Conservation (phyloP, 495 filamentous ascomycete genomes). For the Penicillium longicatenatum region DNA sequence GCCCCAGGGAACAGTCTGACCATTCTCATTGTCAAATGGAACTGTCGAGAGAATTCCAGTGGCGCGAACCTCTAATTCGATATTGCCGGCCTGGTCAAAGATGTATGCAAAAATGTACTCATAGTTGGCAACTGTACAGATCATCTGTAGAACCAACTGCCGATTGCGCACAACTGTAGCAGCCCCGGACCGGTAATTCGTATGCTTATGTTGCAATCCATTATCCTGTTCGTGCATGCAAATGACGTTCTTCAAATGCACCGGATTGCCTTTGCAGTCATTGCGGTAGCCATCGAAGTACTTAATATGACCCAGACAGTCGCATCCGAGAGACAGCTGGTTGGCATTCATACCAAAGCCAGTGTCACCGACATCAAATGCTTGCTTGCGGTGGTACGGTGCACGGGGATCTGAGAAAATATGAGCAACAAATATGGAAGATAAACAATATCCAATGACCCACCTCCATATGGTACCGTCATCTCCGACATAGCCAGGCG, state of each 20-base stretch:
- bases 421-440: not conserved
- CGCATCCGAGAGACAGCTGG: constrained; percentile 66
- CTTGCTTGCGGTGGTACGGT: constrained; percentile 68
- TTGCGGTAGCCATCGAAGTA: constrained; percentile 62
- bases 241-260: constrained; percentile 58
- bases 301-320: constrained; percentile 68
- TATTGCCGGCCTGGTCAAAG: constrained; percentile 81
- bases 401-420: constrained; percentile 60
- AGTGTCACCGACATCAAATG: constrained; percentile 70
- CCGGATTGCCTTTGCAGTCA: constrained; percentile 56
- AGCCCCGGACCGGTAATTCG: constrained; percentile 63
- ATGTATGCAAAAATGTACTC: constrained; percentile 84
- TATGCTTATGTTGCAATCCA: constrained; percentile 67
- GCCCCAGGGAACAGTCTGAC: constrained; percentile 70
- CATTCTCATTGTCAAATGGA: constrained; percentile 63
- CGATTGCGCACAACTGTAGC: constrained; percentile 62
- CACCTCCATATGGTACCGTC: constrained; percentile 62
- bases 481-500: constrained; percentile 72
- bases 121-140: constrained; percentile 80
- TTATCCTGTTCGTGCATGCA: constrained; percentile 72
- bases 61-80: constrained; percentile 79
- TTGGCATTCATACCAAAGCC: constrained; percentile 68
- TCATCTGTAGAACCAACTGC: constrained; percentile 70
- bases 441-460: not conserved
- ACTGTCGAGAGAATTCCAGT: constrained; percentile 86